Conservation (phyloP, 306 rosid species). For the Inga oerstediana region DNA sequence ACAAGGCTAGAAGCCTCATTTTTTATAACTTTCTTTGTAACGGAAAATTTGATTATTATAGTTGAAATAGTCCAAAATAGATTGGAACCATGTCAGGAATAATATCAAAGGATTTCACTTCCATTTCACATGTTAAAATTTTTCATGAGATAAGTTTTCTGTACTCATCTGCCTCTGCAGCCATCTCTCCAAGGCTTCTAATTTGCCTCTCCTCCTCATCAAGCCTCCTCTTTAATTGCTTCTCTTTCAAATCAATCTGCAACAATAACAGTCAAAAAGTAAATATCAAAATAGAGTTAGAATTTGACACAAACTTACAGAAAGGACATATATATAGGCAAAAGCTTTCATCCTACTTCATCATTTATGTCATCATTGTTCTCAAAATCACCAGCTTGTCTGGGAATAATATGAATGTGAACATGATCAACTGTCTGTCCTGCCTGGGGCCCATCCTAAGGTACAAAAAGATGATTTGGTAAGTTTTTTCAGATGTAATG, state of each 20-base stretch:
- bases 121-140: neutral
- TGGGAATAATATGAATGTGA: constrained; percentile 82
- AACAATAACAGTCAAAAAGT: constrained; percentile 7
- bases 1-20: neutral
- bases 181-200: constrained; percentile 77
- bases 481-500: constrained; percentile 13
- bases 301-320: constrained; percentile 19
- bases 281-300: constrained; percentile 13
- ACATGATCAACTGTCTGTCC: constrained; percentile 93
- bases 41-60: neutral
- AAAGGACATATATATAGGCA: neutral
- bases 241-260: constrained; percentile 86
- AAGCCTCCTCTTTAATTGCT: constrained; percentile 70
- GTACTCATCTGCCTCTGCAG: constrained; percentile 80
- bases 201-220: constrained; percentile 87
- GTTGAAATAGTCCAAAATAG: constrained; percentile 16
- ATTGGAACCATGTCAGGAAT: constrained; percentile 5
- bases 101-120: constrained; percentile 24
- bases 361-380: constrained; percentile 83
- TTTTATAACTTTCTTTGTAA: neutral
- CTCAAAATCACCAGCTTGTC: constrained; percentile 69
- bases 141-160: constrained; percentile 63
- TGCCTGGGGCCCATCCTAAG: constrained; percentile 87
- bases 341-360: constrained; percentile 51
- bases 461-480: constrained; percentile 33